Base-by-base conservation (phyloP, 306 rosid genomes). In the Acacia crassicarpa region DNA sequence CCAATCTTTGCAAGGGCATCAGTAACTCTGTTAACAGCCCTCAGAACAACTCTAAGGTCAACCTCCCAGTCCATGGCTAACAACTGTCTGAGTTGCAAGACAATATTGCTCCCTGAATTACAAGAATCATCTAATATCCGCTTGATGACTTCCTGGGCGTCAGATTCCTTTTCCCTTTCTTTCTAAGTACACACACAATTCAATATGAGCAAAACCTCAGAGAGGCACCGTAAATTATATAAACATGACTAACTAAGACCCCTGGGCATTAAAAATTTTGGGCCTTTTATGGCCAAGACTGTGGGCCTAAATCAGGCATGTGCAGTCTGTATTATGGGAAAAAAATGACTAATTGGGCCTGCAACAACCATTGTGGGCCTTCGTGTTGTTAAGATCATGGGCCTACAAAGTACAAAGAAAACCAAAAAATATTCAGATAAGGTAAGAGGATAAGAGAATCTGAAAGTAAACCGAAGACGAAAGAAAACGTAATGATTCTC, bases 361-460 rank as follows among this genome's bases (percentile, higher is more conserved):
- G 3, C 65, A n/a, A n/a, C 63, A 6, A 10, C 30, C 27, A 58
- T 22, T 13, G 2, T 3, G 30, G 63, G 63, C 63, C 63, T n/a
- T 3, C 0, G 30, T 58, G 3, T 58, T n/a, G 30, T 22, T 0
- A 9, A 8, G 62, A n/a, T 30, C 6, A 10, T 58, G 32, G 65
- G 32, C 65, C 65, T 14, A 48, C n/a, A 10, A 12, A 38, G 41
- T 9, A 2, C 65, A 58, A 9, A 22, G 2, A 14, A n/a, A n/a
- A 58, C 65, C 1, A 54, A 4, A n/a, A 27, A 16, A 10, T 2
- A 27, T 73, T 4, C 1, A 43, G 72, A 77, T 77, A 78, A 67
- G 81, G 65, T 19, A 46, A 46, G 20, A 62, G 74, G 81, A 78
- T 66, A 78, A 65, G 81, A 78, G 72, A 65, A 63, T 45, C 74